A percentile compares a stretch with the other conserved stretches of the same genome.
Conservation (phyloP, 176 grass and related monocot genomes). For the Urochloa ruziziensis region DNA sequence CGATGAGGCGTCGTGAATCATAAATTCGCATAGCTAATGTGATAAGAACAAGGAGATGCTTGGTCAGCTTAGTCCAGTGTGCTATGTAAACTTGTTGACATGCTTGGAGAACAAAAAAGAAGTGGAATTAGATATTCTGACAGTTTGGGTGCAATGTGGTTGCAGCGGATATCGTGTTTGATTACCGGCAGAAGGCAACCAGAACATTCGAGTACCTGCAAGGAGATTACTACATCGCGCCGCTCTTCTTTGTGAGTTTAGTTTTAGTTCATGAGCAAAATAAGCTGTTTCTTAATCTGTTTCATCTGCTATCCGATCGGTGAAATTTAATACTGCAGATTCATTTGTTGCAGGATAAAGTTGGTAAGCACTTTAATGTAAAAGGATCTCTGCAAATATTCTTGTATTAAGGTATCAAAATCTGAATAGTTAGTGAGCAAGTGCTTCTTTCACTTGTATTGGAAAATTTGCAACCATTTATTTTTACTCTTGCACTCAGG, state of each 20-base stretch:
- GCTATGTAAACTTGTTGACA: neutral
- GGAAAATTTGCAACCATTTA: neutral
- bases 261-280: neutral
- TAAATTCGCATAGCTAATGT: neutral
- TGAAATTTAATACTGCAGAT: conserved; percentile 35
- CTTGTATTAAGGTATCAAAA: conserved; percentile 37
- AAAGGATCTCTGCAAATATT: conserved; percentile 10
- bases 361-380: conserved; percentile 75
- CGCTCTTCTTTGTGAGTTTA: conserved; percentile 77
- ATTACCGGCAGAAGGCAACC: conserved; percentile 92
- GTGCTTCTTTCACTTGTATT: neutral
- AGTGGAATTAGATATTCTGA: neutral
- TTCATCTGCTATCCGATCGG: conserved; percentile 16
- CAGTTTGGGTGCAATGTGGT: conserved; percentile 16
- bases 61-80: neutral
- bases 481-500: neutral
- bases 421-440: neutral
- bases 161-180: conserved; percentile 90
- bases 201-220: conserved; percentile 85
- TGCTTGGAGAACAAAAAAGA: neutral
- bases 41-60: neutral
- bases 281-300: neutral
- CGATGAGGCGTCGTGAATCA: neutral
- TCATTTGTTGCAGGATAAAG: conserved; percentile 82
- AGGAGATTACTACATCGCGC: conserved; percentile 93